These are phyloP conservation scores for Terfezia claveryi DNA, from an alignment of 495 filamentous ascomycete genomes.

Conservation along the genomic window DNA sequence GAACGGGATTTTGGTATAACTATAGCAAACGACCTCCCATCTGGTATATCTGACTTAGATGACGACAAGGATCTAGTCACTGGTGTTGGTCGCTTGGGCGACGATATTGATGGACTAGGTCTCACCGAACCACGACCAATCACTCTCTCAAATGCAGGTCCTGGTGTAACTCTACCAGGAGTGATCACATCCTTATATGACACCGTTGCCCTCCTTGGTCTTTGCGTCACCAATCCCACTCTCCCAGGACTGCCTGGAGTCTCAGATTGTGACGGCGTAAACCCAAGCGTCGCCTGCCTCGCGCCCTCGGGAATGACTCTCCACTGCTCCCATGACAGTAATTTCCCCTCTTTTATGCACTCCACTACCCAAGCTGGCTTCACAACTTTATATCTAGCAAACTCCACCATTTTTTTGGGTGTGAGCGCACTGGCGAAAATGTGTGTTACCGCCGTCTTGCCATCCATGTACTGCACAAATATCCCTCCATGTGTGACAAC, in stretches of 20 bases:
- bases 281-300: slow-evolving; percentile 51
- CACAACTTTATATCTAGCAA: slow-evolving; percentile 66
- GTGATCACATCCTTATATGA: too few relatives aligned
- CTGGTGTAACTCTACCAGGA: too few relatives aligned
- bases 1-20: too few relatives aligned
- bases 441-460: slow-evolving; percentile 81
- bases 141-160: too few relatives aligned
- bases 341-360: slow-evolving; percentile 52
- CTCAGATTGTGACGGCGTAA: background rate
- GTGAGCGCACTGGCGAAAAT: slow-evolving; percentile 81
- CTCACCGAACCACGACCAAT: too few relatives aligned
- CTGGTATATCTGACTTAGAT: too few relatives aligned
- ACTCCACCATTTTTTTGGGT: slow-evolving; percentile 77
- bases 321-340: slow-evolving; percentile 70
- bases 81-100: too few relatives aligned
- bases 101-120: too few relatives aligned
- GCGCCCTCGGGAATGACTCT: slow-evolving; percentile 59
- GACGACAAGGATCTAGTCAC: too few relatives aligned
- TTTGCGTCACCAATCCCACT: background rate
- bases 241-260: too few relatives aligned
- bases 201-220: too few relatives aligned
- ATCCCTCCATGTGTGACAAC: slow-evolving; percentile 80
- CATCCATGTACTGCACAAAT: slow-evolving; percentile 85
- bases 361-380: slow-evolving; percentile 94
- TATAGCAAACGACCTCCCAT: too few relatives aligned